Evolutionary conservation across 768 basidiomycete species (phyloP), one percentile per base, ranked within the genome.

Genomic region (Dioszegia crocea): DNA sequence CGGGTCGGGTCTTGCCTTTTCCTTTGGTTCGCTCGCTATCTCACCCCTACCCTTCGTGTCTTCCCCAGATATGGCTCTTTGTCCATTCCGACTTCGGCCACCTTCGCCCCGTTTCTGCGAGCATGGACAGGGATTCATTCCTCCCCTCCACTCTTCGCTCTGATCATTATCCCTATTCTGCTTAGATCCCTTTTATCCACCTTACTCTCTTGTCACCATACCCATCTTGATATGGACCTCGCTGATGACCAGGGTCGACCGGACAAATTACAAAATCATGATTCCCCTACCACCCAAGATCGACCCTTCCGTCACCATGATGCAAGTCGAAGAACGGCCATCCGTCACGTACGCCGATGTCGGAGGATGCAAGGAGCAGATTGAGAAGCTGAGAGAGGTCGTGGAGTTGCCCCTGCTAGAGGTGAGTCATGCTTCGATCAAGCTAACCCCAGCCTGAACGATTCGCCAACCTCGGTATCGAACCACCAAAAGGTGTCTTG

Each of bases 271-370:
- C 77, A 93, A 98, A 76, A 98, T 99, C 61, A 91, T 97, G 80
- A 98, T 99, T 63, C 96, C 96, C 23, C 79, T 98, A 11, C 96
- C 96, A 38, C 94, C 96, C 23, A 98, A 97, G 81, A 99, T 99
- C 65, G 96, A 99, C 76, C 91, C 96, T 3, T 94, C 92, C 0
- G 96, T 99, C 1, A 98, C 96, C 12, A 97, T 98, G 94, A 99
- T 99, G 96, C 76, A 78, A 64, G 94, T 97, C 21, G 94, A 97
- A 76, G 94, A 97, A 80, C 93, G 96, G 76, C 93, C 94, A 0
- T 92, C 96, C 68, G 91, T 97, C 38, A 97, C 94, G 2, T 98
- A 98, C 75, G 92, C 91, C 2, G 96, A 98, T 71, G 84, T 99
- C 56, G 96, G 96, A 61, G 96, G 96, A 4, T 98, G 96, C 79